Conservation (phyloP, 495 filamentous ascomycete genomes). For the Wilcoxina mikolae region DNA sequence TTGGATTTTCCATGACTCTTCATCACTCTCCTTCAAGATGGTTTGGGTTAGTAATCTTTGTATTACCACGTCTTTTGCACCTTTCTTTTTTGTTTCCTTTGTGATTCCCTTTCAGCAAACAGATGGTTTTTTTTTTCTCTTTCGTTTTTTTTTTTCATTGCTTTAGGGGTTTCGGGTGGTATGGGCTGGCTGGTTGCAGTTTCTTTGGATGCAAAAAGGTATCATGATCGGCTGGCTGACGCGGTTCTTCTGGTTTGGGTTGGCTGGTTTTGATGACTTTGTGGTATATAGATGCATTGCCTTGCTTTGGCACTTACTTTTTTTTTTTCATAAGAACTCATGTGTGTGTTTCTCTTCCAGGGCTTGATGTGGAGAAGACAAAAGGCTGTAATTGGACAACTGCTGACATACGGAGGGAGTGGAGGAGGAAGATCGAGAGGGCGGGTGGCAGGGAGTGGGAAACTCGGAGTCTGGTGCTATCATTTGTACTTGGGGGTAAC, state of each 20-base stretch:
- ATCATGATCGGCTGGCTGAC: neutral
- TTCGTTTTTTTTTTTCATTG: neutral
- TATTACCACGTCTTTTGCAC: neutral
- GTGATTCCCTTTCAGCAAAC: neutral
- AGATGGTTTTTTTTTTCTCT: neutral
- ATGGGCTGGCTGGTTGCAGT: too few relatives aligned
- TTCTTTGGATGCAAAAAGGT: neutral
- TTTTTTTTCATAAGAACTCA: neutral
- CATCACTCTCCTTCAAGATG: too few relatives aligned
- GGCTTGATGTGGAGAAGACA: too few relatives aligned
- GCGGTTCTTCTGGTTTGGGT: neutral
- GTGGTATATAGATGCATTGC: constrained; percentile 1
- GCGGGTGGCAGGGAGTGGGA: too few relatives aligned
- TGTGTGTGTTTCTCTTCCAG: neutral
- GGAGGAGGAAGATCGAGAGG: too few relatives aligned
- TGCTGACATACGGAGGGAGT: too few relatives aligned
- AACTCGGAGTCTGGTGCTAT: too few relatives aligned
- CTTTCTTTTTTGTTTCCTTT: neutral
- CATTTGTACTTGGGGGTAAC: too few relatives aligned
- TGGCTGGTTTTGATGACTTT: neutral
- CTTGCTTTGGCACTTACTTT: neutral
- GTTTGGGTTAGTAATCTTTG: too few relatives aligned
- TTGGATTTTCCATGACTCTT: too few relatives aligned
- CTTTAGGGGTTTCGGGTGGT: too few relatives aligned
- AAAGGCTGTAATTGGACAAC: too few relatives aligned